Base-by-base conservation (phyloP, 2,329 filamentous ascomycete genomes). In the Xylaria sp. region DNA sequence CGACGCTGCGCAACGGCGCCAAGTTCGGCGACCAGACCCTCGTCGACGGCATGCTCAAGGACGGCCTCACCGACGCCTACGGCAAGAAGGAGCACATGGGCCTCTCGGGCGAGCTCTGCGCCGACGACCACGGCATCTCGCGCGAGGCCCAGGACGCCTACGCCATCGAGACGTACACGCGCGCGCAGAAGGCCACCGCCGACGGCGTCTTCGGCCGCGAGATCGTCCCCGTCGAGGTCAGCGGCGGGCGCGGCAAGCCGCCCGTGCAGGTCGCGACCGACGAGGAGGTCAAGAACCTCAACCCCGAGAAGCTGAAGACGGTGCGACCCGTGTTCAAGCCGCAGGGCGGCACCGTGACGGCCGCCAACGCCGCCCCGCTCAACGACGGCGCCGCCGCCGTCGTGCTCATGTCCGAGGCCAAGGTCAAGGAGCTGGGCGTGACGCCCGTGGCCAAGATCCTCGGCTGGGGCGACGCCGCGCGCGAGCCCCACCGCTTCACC, bases 371-470 rank as follows among this genome's bases (percentile, higher is more conserved):
- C 29, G 95, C 94, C 1, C 94, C 94, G 48, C 85, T 99, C 68
- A 97, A 95, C 71, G 94, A 99, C 72, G 94, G 94, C 63, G 93
- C 92, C 49, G 89, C 92, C 19, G 94, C 94, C 55, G 79, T 97
- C 56, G 90, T 99, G 56, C 88, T 99, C 62, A 91, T 95, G 66
- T 97, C 92, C 39, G 93, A 97, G 79, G 88, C 88, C 56, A 96
- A 95, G 77, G 81, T 99, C 69, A 92, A 96, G 81, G 87, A 94
- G 77, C 88, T 97, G 63, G 87, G 87, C 69, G 81, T 97, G 62
- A 97, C 90, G 76, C 94, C 94, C 52, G 82, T 99, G 60, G 94
- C 91, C 71, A 96, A 95, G 83, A 97, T 99, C 69, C 87, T 94
- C 58, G 94, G 94, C 68, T 99, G 94, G 94, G 94, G 87, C 66